phyloP scores from a whole-genome alignment of 495 filamentous ascomycete genomes.

The Penicillium crystallinum region DNA sequence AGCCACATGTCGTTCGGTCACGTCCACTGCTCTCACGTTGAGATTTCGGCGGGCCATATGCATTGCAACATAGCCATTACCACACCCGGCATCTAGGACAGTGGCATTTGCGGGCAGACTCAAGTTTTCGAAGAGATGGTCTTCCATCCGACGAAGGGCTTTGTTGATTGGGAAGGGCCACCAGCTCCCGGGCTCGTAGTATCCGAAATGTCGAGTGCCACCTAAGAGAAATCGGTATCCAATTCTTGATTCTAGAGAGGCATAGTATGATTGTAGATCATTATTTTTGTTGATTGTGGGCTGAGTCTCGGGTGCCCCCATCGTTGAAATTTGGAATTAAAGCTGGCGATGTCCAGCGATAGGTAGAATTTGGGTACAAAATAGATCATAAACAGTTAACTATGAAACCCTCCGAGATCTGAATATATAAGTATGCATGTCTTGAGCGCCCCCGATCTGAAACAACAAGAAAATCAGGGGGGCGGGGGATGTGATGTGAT shows the following conservation, averaged over 20 bases:
- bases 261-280: neutral
- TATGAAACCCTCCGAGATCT: too few species aligned
- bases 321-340: neutral
- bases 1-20: conserved; percentile 45
- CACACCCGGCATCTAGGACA: conserved; percentile 52
- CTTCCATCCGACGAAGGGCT: conserved; percentile 36
- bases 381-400: too few species aligned
- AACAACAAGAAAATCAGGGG: too few species aligned
- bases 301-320: neutral
- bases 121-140: conserved; percentile 37
- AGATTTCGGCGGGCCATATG: conserved; percentile 36
- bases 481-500: too few species aligned
- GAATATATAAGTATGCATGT: too few species aligned
- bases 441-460: too few species aligned
- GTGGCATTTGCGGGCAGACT: conserved; percentile 28
- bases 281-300: neutral
- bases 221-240: neutral
- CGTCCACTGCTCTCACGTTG: conserved; percentile 45
- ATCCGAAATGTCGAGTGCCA: neutral
- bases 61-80: conserved; percentile 45
- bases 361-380: too few species aligned
- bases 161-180: neutral
- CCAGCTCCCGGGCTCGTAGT: neutral
- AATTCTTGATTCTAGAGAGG: neutral
- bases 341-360: too few species aligned